These are phyloP conservation scores for Fusarium tjaetaba DNA, from an alignment of 2,329 filamentous ascomycete species.

Conservation along the genomic window DNA sequence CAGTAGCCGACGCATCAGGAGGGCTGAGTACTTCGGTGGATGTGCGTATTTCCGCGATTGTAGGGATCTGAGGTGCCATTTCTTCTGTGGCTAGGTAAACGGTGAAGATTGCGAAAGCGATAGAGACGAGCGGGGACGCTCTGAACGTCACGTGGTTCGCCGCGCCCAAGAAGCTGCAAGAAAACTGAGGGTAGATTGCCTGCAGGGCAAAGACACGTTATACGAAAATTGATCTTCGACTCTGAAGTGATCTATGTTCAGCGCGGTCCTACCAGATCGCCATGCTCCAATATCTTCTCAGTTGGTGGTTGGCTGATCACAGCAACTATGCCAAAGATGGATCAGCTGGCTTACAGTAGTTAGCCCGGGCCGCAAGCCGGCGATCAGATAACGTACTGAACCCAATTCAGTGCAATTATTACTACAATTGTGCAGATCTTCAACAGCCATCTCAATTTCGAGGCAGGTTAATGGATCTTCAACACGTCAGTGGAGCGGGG, in stretches of 20 bases:
- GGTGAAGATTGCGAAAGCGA: fast-evolving
- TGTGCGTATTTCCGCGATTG: background rate
- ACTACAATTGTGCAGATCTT: background rate
- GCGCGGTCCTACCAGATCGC: background rate
- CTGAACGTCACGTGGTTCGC: background rate
- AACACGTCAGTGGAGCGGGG: background rate
- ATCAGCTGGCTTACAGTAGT: background rate
- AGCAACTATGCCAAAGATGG: background rate
- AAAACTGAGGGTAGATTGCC: too few relatives aligned
- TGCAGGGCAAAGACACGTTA: too few relatives aligned
- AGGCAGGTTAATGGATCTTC: fast-evolving
- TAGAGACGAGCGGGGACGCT: background rate
- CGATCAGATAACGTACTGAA: background rate
- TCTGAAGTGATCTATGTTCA: fast-evolving
- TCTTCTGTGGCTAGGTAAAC: background rate
- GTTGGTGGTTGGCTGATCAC: fast-evolving
- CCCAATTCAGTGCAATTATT: background rate
- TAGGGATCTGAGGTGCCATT: fast-evolving
- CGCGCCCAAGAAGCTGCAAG: background rate
- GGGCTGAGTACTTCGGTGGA: fast-evolving
- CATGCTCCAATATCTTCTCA: fast-evolving
- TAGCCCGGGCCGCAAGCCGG: background rate
- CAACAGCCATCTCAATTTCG: background rate
- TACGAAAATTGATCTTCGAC: fast-evolving
- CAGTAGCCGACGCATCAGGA: background rate